Evolutionary conservation across 495 filamentous ascomycete genomes (phyloP).

Genomic region (Lasiosphaeria ovina): DNA sequence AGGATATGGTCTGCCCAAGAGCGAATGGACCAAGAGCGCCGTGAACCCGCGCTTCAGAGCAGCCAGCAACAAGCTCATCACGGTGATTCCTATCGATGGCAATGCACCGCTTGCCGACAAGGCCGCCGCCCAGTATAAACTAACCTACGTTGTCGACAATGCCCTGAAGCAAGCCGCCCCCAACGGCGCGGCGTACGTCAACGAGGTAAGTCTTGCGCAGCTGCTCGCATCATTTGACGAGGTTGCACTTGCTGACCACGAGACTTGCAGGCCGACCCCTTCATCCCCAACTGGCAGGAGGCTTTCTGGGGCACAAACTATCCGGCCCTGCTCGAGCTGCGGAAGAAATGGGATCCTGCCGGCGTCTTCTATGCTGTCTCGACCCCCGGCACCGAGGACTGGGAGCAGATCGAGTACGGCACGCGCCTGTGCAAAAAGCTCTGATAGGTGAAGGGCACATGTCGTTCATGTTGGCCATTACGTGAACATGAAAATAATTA

Average conservation of each 20-base stretch:
- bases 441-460: constrained; percentile 1
- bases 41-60: constrained; percentile 43
- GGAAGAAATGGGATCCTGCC: constrained; percentile 57
- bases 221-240: background rate
- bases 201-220: constrained; percentile 33
- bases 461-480: no score
- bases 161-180: constrained; percentile 44
- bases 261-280: constrained; percentile 44
- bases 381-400: constrained; percentile 44
- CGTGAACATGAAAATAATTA: no score
- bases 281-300: constrained; percentile 54
- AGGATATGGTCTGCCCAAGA: constrained; percentile 35
- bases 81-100: constrained; percentile 32
- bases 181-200: constrained; percentile 43
- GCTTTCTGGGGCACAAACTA: constrained; percentile 57
- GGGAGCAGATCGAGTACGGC: constrained; percentile 44
- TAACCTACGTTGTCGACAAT: constrained; percentile 46
- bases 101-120: constrained; percentile 37
- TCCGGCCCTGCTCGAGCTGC: constrained; percentile 42
- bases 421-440: constrained; percentile 42
- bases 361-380: constrained; percentile 50
- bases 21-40: constrained; percentile 33
- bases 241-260: constrained; percentile 10
- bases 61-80: constrained; percentile 50
- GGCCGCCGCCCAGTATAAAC: constrained; percentile 34